Conservation (phyloP, 371 early-diverging fungal species). For the Mucor sp. region DNA sequence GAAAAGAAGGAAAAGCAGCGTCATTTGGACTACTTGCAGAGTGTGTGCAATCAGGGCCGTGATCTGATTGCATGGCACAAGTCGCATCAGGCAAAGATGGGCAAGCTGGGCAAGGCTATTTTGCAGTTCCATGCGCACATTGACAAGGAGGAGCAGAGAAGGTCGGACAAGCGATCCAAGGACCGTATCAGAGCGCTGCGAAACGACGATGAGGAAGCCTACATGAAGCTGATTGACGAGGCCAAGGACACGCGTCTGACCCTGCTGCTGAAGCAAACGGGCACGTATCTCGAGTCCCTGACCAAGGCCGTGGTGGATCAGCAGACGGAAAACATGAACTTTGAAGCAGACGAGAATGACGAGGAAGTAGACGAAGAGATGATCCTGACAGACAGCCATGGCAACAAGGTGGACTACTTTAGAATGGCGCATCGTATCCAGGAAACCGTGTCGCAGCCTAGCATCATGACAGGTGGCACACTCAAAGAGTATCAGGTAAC, state of each 20-base stretch:
- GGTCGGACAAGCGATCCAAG: slow-evolving; percentile 77
- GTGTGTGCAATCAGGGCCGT: slow-evolving; percentile 75
- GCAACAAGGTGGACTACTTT: slow-evolving; percentile 81
- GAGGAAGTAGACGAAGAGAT: slow-evolving; percentile 63
- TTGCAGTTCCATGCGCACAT: slow-evolving; percentile 76
- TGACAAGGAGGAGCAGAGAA: slow-evolving; percentile 91
- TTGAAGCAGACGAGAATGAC: slow-evolving; percentile 42
- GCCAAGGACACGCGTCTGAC: slow-evolving; percentile 94
- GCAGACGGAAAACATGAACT: slow-evolving; percentile 63
- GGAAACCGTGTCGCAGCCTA: slow-evolving; percentile 83
- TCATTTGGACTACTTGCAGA: slow-evolving; percentile 76
- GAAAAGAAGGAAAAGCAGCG: slow-evolving; percentile 85
- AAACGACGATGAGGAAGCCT: slow-evolving; percentile 94
- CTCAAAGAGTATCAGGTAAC: slow-evolving; percentile 93
- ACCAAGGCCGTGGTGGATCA: slow-evolving; percentile 79
- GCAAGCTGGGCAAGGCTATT: slow-evolving; percentile 77
- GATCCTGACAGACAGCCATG: slow-evolving; percentile 42
- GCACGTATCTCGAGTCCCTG: slow-evolving; percentile 80
- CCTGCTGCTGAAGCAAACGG: slow-evolving; percentile 86
- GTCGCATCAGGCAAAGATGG: slow-evolving; percentile 63
- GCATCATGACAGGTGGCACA: slow-evolving; percentile 81
- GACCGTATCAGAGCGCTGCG: slow-evolving; percentile 95
- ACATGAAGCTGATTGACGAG: slow-evolving; percentile 90
- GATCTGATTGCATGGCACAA: slow-evolving; percentile 74
- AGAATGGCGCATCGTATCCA: slow-evolving; percentile 80